Evolutionary conservation across 768 basidiomycete genomes (phyloP).

Genomic region (Boletus subparvulus): DNA sequence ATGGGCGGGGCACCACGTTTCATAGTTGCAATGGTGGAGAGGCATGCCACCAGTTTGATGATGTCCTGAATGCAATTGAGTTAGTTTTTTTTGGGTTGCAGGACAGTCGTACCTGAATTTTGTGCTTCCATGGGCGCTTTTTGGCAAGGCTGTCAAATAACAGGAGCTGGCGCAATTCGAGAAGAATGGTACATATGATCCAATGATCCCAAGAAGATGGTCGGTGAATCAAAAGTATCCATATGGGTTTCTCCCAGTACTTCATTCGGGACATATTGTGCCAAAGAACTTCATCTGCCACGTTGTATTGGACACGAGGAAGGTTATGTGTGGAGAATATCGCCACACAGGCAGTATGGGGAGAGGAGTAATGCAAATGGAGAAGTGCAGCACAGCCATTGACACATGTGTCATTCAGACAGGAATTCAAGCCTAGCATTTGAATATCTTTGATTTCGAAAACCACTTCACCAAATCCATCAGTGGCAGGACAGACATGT

Average conservation of each 20-base stretch:
- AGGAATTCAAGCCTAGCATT: neutral
- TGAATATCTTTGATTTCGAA: neutral
- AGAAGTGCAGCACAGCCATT: neutral
- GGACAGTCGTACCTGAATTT: neutral
- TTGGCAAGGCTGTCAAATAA: conserved; percentile 6
- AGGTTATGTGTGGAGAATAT: conserved; percentile 8
- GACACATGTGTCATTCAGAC: neutral
- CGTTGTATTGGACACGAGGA: neutral
- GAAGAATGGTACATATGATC: neutral
- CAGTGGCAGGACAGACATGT: neutral
- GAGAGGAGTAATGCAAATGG: neutral
- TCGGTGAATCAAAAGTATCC: neutral
- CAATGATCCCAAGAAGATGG: conserved; percentile 1
- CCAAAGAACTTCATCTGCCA: conserved; percentile 25
- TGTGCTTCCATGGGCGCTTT: neutral
- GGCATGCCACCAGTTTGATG: too few relatives aligned
- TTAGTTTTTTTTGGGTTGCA: too few relatives aligned
- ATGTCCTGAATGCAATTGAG: too few relatives aligned
- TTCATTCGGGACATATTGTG: neutral
- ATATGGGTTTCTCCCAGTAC: neutral
- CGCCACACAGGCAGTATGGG: neutral
- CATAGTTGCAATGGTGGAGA: too few relatives aligned
- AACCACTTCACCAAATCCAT: neutral
- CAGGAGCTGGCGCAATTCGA: neutral
- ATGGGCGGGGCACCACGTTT: too few relatives aligned